A percentile compares a stretch with the other conserved stretches of the same genome.
These are phyloP conservation scores for Monilinia fructigena DNA, from an alignment of 2,329 filamentous ascomycete species.

Conservation along the genomic window DNA sequence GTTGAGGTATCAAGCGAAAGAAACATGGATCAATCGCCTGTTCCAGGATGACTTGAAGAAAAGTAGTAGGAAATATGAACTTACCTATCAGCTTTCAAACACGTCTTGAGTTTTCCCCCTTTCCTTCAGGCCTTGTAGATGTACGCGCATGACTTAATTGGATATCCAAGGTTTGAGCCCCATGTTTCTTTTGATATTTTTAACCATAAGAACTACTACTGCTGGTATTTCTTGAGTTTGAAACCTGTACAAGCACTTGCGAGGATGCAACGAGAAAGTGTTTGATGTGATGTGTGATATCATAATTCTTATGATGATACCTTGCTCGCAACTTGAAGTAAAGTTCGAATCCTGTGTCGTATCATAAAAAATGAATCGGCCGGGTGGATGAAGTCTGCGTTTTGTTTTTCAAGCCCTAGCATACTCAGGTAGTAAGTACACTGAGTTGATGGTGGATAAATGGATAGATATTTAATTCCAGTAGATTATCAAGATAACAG, in stretches of 20 bases:
- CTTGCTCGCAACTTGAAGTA: neutral
- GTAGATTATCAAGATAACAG: too few species aligned
- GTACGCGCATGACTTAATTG: neutral
- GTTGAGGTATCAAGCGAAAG: neutral
- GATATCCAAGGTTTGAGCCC: neutral
- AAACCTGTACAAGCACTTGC: neutral
- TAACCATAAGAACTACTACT: neutral
- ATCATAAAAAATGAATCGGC: too few species aligned
- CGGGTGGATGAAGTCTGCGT: too few species aligned
- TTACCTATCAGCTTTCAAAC: neutral
- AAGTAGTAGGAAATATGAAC: neutral
- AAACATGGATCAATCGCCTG: neutral
- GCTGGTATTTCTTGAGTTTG: neutral
- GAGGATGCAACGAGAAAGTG: neutral
- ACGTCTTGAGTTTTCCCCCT: neutral
- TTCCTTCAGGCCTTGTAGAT: neutral
- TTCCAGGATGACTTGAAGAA: rapidly evolving
- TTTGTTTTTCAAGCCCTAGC: too few species aligned
- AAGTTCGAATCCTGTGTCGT: too few species aligned
- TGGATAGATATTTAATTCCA: too few species aligned
- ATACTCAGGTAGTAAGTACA: too few species aligned
- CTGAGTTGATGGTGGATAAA: too few species aligned
- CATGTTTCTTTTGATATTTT: neutral
- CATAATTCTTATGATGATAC: too few species aligned
- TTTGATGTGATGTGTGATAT: neutral